Conservation (phyloP, 140 eudicot species). For the Erigeron philadelphicus region DNA sequence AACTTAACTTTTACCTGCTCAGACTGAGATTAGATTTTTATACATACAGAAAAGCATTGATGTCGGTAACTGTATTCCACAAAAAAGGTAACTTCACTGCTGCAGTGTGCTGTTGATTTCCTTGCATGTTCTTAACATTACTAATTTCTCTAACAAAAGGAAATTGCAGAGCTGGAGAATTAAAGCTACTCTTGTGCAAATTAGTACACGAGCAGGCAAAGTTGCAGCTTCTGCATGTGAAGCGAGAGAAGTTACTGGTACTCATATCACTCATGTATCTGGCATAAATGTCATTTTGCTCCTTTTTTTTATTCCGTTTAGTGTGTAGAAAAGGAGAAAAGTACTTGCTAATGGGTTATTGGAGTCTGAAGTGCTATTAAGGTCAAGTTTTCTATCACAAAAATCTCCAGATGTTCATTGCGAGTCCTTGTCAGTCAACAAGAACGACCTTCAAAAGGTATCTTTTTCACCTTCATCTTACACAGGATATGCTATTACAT, state of each 20-base stretch:
- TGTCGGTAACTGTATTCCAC: neutral
- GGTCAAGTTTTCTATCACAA: neutral
- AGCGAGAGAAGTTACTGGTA: slow-evolving; percentile 41
- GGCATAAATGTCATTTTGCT: neutral
- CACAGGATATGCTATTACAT: neutral
- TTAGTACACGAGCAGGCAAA: slow-evolving; percentile 52
- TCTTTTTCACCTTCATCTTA: neutral
- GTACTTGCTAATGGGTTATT: neutral
- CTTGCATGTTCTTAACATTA: neutral
- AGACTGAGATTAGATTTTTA: slow-evolving; percentile 5
- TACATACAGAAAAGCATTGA: slow-evolving; percentile 34
- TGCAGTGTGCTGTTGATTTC: neutral
- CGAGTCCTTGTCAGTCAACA: slow-evolving; percentile 2
- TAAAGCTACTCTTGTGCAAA: slow-evolving; percentile 41
- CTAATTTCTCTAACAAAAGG: slow-evolving; percentile 14
- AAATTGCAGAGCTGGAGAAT: slow-evolving; percentile 31
- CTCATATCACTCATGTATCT: neutral
- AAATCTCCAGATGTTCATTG: neutral
- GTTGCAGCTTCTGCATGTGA: slow-evolving; percentile 51
- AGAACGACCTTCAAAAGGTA: slow-evolving; percentile 15
- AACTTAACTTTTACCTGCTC: slow-evolving; percentile 18
- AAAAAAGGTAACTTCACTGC: slow-evolving; percentile 3
- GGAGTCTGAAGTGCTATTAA: slow-evolving; percentile 8
- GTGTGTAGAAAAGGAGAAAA: slow-evolving; percentile 1
- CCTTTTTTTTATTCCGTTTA: neutral